phyloP scores from a whole-genome alignment of 257 asterid genomes.

The Galeopsis tetrahit region DNA sequence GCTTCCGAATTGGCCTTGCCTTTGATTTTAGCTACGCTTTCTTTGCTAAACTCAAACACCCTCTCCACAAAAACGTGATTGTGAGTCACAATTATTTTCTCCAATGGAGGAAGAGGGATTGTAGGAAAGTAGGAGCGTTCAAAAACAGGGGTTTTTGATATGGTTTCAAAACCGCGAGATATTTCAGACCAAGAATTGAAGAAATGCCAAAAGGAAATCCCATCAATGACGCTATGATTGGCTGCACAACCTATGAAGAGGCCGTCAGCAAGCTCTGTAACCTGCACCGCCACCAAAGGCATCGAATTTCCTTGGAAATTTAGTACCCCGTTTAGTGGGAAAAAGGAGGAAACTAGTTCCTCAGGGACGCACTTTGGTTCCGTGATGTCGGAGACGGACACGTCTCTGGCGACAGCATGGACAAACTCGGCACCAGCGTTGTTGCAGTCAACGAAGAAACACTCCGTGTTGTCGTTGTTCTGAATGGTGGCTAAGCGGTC shows the following conservation, averaged over 20 bases:
- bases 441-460: background rate
- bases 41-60: slow-evolving; percentile 46
- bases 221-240: slow-evolving; percentile 40
- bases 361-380: slow-evolving; percentile 17
- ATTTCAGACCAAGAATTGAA: background rate
- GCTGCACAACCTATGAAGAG: slow-evolving; percentile 42
- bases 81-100: slow-evolving; percentile 23
- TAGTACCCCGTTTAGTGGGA: slow-evolving; percentile 33
- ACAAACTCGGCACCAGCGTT: background rate
- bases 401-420: background rate
- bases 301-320: slow-evolving; percentile 36
- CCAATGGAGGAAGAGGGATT: slow-evolving; percentile 30
- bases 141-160: background rate
- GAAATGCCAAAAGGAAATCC: slow-evolving; percentile 42
- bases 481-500: too few relatives aligned
- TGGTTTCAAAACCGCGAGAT: too few relatives aligned
- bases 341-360: slow-evolving; percentile 35
- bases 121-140: background rate
- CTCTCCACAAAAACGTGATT: slow-evolving; percentile 31
- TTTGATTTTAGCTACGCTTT: slow-evolving; percentile 40
- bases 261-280: slow-evolving; percentile 48
- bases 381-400: background rate
- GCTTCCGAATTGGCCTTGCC: slow-evolving; percentile 42
- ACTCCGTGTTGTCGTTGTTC: too few relatives aligned
- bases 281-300: slow-evolving; percentile 49